Evolutionary conservation across 1,284 basidiomycete genomes (phyloP).

Genomic region (Microbotryum silenes-acaulis): DNA sequence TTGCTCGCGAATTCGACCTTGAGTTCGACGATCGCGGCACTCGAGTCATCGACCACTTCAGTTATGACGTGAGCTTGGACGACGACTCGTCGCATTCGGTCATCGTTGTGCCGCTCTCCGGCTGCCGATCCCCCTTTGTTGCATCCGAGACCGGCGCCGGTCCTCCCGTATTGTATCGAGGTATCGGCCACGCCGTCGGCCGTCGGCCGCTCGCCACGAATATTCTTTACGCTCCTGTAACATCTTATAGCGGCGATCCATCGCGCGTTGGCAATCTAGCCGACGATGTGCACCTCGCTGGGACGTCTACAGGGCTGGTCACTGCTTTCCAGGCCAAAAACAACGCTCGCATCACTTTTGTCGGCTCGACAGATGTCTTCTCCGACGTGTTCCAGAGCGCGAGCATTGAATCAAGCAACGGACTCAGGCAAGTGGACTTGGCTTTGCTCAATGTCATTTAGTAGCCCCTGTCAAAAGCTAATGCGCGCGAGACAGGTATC

Average conservation of each 20-base stretch:
- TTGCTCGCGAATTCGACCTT: constrained; percentile 50
- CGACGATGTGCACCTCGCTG: constrained; percentile 63
- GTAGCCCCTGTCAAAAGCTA: not conserved
- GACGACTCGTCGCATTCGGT: constrained; percentile 46
- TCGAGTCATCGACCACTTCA: constrained; percentile 46
- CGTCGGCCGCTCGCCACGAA: constrained; percentile 75
- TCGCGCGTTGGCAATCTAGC: constrained; percentile 59
- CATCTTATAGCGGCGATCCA: constrained; percentile 55
- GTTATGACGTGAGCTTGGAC: constrained; percentile 30
- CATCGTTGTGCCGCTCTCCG: constrained; percentile 51
- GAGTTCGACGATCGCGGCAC: constrained; percentile 46
- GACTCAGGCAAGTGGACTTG: constrained; percentile 11
- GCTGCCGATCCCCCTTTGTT: constrained; percentile 44
- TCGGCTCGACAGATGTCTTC: constrained; percentile 73
- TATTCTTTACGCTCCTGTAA: constrained; percentile 62
- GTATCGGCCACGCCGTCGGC: constrained; percentile 63
- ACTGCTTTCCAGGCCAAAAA: constrained; percentile 79
- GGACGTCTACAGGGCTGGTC: constrained; percentile 64
- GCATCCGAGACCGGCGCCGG: constrained; percentile 45
- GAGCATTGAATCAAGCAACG: constrained; percentile 4
- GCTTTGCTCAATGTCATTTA: not conserved
- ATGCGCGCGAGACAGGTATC: not conserved
- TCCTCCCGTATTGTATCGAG: constrained; percentile 59
- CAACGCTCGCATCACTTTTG: constrained; percentile 70
- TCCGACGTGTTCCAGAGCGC: constrained; percentile 42